Conservation (phyloP, 768 basidiomycete species). For the Gymnopilus junonius region DNA sequence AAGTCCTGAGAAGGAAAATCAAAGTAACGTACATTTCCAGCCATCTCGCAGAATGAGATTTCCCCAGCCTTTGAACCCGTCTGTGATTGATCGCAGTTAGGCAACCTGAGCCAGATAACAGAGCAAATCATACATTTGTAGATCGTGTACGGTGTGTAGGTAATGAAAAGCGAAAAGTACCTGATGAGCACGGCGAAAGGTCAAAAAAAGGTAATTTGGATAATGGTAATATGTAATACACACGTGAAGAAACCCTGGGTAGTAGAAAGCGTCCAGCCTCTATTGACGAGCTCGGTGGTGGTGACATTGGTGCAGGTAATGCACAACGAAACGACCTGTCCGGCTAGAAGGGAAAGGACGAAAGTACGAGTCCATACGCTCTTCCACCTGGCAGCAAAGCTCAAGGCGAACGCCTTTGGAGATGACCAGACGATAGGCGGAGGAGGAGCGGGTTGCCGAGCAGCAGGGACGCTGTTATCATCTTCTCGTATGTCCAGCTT, state of each 20-base stretch:
- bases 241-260: constrained; percentile 88
- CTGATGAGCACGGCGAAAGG: constrained; percentile 39
- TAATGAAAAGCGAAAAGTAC: constrained; percentile 74
- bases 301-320: constrained; percentile 90
- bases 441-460: constrained; percentile 42
- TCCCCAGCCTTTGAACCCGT: constrained; percentile 87
- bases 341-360: constrained; percentile 68
- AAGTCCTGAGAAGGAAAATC: neutral
- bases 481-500: constrained; percentile 1
- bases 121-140: constrained; percentile 66
- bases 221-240: constrained; percentile 29
- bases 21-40: constrained; percentile 74
- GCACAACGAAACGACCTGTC: constrained; percentile 84
- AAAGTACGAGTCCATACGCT: constrained; percentile 84
- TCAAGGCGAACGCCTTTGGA: constrained; percentile 51
- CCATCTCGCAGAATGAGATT: constrained; percentile 74
- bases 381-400: constrained; percentile 62
- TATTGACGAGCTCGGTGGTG: constrained; percentile 72
- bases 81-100: constrained; percentile 38
- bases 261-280: constrained; percentile 77
- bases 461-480: neutral
- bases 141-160: constrained; percentile 90
- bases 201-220: neutral
- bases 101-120: neutral
- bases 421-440: constrained; percentile 67